These are phyloP conservation scores for Trichoderma sp. DNA, from an alignment of 2,329 filamentous ascomycete species.

Conservation along the genomic window DNA sequence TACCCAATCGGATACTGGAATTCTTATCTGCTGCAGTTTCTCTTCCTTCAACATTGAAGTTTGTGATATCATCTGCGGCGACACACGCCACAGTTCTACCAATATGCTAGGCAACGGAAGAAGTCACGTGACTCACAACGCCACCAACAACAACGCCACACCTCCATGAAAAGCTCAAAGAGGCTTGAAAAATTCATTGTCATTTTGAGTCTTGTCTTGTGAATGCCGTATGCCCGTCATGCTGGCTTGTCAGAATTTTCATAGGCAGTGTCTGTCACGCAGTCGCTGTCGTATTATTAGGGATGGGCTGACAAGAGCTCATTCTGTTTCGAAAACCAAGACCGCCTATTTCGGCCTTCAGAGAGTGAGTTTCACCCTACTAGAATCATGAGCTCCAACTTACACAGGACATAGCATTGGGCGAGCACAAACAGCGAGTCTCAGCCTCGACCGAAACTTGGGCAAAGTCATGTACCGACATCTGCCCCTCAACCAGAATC, in stretches of 20 bases:
- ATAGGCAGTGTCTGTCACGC: conserved; percentile 39
- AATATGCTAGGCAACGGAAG: not conserved
- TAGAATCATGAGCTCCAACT: not conserved
- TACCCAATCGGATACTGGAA: no score
- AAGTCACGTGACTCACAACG: not conserved
- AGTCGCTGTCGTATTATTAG: not conserved
- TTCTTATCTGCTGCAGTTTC: not conserved
- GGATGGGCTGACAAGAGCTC: not conserved
- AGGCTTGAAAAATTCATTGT: conserved; percentile 34
- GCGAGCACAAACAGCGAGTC: conserved; percentile 26
- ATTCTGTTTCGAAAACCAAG: not conserved
- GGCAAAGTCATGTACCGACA: conserved; percentile 20
- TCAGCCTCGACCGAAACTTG: conserved; percentile 12
- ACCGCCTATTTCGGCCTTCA: conserved; percentile 6
- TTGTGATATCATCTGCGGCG: not conserved
- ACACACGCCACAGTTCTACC: not conserved
- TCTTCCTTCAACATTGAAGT: not conserved
- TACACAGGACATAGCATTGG: conserved; percentile 29
- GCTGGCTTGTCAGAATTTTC: conserved; percentile 40
- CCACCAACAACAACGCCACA: conserved; percentile 18
- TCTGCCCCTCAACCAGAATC: not conserved
- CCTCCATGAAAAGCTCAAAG: conserved; percentile 23
- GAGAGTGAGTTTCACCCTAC: conserved; percentile 12
- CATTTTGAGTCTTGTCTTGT: conserved; percentile 16
- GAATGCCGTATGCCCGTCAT: conserved; percentile 32